Base-by-base conservation (phyloP, 2,329 filamentous ascomycete genomes). In the Coniochaeta sp. region DNA sequence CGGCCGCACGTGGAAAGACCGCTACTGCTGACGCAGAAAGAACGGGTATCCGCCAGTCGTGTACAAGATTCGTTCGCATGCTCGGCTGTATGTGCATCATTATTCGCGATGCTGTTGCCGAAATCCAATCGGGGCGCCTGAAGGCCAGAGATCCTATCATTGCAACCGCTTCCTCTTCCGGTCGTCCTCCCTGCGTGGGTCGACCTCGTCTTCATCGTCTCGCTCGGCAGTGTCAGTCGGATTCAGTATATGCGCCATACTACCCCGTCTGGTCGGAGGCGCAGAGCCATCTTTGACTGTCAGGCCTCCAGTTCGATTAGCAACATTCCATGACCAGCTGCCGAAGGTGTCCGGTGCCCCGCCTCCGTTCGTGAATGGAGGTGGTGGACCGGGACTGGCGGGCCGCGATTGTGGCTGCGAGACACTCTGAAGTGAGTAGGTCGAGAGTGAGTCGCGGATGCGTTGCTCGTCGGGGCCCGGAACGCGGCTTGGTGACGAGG, bases 231-330 rank as follows among this genome's bases (percentile, higher is more conserved):
- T 83, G 58, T 83, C 81, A 26, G 81, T 82, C 0, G 82, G 82
- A 66, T 86, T 86, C n/a, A 86, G 73, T 19, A 86, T 86, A 62
- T 86, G 83, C 0, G 83, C 83, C 82, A 86, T 85, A 70, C 83
- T 86, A 26, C 83, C 82, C 57, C 83, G 73, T 54, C 83, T 73
- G 0, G 83, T 86, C 0, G 81, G 79, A 1, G 83, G 83, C 0
- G 76, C 81, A 1, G 83, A 86, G 61, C 79, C 78, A 64, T 86
- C 83, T 62, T 78, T 81, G 54, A 84, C 68, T 4, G 75, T 71
- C 9, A 84, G 72, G 22, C 80, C 81, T 50, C 64, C 47, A 31
- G 9, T 4, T 12, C 79, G 76, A 64, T 73, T 77, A 6, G 79
- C 79, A 36, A 78, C 77, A 60, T 76, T 77, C 82, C 83, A 86